Base-by-base conservation (phyloP, 441 rosid genomes). In the Croton laevigatus region DNA sequence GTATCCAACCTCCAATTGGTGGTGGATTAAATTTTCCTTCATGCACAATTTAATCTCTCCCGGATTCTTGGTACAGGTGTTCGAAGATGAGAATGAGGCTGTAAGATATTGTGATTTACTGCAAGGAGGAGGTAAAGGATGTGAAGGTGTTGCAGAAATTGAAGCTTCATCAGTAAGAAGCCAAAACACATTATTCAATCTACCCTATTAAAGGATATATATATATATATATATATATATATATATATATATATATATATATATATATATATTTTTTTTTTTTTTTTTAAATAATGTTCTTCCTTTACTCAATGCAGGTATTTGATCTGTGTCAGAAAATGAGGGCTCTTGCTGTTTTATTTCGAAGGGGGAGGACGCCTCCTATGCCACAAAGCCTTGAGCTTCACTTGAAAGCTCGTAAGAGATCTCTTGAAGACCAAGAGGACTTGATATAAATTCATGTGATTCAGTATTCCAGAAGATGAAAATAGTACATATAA, bases 111-210 rank as follows among this genome's bases (percentile, higher is more conserved):
- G 98, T 65, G 93, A 92, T 81, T 84, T 94, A 40, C 83, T 94
- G 75, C 90, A 94, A 76, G 99, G 99, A 74, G 91, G 97, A 73
- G 98, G 98, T 64, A 80, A 81, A 87, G 97, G 93, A 16, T 95
- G 99, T 73, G 99, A 95, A 84, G 98, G 98, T 45, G 87, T 95
- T 17, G 98, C 99, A 52, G 98, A 89, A 88, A 90, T 89, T 22
- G 98, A 94, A 54, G 99, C 98, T 66, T 92, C 97, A 36, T 92
- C 93, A 8, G 99, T 92, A 83, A 89, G 93, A 65, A 11, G 73
- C 60, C 37, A 27, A 27, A 59, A 45, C 70, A 42, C 34, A 38
- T 37, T 17, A 38, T 17, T 11, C 3, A 20, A 59, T 52, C 38
- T 17, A 57, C 53, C 68, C 38, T 27, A 40, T 63, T 8, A 65